Evolutionary conservation across 164 flowering plant species (phyloP), one percentile per base, ranked within the genome.

Genomic region (Liquidambar formosana): DNA sequence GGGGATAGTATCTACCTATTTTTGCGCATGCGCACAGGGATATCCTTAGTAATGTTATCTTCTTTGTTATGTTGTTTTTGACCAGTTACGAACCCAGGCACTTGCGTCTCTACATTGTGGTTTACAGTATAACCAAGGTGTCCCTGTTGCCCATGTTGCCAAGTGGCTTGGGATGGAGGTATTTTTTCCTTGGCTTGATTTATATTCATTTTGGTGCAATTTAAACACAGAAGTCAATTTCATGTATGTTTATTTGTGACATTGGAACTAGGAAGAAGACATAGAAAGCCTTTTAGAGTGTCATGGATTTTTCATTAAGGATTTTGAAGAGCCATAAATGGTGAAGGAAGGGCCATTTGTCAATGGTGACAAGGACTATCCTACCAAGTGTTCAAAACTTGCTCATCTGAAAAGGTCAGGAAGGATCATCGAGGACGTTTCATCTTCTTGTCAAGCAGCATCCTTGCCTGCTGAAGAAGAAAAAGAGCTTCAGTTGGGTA

Each of bases 141-240:
- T 96, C 53, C 99, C 99, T 59, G 77, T 96, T 47, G 22, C 84
- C 16, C 87, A 79, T 75, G 83, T 88, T 72, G 78, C 90, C 25
- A 75, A 76, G 65, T 95, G 99, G 99, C 85, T 95, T 43, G 97
- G 81, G 46, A 80, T 92, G 93, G 99, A 95, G 99, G 99, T 95
- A 84, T 27, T 4, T 58, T 23, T 69, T 72, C 10, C 53, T n/a
- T 67, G 38, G 15, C 56, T 46, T 56, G 16, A 58, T 58, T 8
- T 60, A 16, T 19, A 27, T 60, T 13, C 45, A 18, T 57, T 54
- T 57, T 25, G 15, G 8, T 6, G 21, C 14, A n/a, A n/a, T n/a
- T n/a, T n/a, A 11, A 10, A 5, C 60, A 14, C 4, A 33, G 18
- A 53, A 41, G 74, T 62, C 14, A 15, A 26, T 4, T 46, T 28